Evolutionary conservation across 1,139 yeast genomes (phyloP).

Genomic region (Casaregolazyma suthepensis): DNA sequence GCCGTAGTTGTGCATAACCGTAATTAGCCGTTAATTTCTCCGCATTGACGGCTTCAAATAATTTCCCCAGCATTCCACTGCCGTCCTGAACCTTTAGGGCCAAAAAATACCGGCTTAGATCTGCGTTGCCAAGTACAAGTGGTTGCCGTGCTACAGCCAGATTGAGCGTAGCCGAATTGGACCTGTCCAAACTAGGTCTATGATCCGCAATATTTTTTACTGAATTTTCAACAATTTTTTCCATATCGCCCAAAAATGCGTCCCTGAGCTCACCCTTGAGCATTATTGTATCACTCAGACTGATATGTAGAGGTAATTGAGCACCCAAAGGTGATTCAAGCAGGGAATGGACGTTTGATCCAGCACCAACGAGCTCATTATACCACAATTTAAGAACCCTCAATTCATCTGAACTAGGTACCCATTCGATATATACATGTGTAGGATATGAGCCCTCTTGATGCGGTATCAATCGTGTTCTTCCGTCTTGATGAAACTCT

Average conservation of each 20-base stretch:
- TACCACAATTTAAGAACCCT: slow-evolving; percentile 2
- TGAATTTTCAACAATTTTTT: not conserved
- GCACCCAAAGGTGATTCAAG: slow-evolving; percentile 25
- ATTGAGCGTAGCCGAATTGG: too few relatives aligned
- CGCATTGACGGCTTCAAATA: not conserved
- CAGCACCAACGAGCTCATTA: slow-evolving; percentile 1
- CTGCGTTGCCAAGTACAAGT: slow-evolving; percentile 5
- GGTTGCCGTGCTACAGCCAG: not conserved
- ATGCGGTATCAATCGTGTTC: slow-evolving; percentile 25
- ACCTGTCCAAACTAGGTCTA: too few relatives aligned
- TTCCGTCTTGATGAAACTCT: slow-evolving; percentile 25
- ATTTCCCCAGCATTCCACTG: not conserved
- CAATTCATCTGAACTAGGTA: slow-evolving; percentile 14
- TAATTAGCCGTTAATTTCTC: not conserved
- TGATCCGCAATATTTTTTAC: not conserved
- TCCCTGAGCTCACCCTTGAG: slow-evolving; percentile 20
- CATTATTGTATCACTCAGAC: slow-evolving; percentile 32
- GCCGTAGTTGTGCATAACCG: slow-evolving; percentile 1
- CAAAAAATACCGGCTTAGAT: slow-evolving; percentile 9
- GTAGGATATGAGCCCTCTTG: slow-evolving; percentile 32
- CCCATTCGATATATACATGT: slow-evolving; percentile 32
- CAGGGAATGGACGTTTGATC: slow-evolving; percentile 18
- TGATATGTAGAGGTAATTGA: slow-evolving; percentile 29
- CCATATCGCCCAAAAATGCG: slow-evolving; percentile 13
- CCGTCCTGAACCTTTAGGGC: slow-evolving; percentile 1